These are phyloP conservation scores for Pseudonitzschia multiseries DNA, from an alignment of 108 stramenopile genomes.

Conservation along the genomic window DNA sequence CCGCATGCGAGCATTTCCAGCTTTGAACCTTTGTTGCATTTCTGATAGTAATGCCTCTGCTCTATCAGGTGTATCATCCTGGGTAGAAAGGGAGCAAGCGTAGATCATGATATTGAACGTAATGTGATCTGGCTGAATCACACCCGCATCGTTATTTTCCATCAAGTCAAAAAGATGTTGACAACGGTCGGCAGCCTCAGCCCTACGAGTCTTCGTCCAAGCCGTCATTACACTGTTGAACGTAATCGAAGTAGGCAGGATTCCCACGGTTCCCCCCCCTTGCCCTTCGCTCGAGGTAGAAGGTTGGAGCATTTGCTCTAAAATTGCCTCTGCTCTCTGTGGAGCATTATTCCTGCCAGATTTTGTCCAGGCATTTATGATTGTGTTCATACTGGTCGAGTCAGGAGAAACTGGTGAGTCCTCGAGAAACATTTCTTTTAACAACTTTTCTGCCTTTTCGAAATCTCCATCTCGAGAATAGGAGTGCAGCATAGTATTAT, in stretches of 20 bases:
- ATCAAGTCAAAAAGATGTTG: constrained; percentile 39
- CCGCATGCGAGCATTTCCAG: constrained; percentile 41
- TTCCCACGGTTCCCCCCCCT: neutral
- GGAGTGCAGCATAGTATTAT: constrained; percentile 30
- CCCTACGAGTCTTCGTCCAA: constrained; percentile 53
- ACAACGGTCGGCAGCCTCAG: constrained; percentile 45
- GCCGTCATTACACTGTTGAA: constrained; percentile 66
- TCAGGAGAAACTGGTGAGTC: constrained; percentile 48
- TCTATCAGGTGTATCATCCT: constrained; percentile 38
- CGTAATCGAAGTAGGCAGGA: constrained; percentile 63
- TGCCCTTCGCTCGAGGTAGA: neutral
- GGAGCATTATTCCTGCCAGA: constrained; percentile 23
- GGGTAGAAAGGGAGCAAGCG: constrained; percentile 17
- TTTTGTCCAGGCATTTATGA: constrained; percentile 39
- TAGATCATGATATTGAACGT: constrained; percentile 40
- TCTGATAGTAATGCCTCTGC: constrained; percentile 49
- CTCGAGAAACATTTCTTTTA: constrained; percentile 32
- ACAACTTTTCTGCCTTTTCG: constrained; percentile 24
- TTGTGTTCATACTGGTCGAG: constrained; percentile 35
- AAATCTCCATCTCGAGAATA: constrained; percentile 24
- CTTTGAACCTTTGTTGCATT: constrained; percentile 37
- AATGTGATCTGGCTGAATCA: constrained; percentile 44
- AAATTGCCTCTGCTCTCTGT: constrained; percentile 55
- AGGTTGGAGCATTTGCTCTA: constrained; percentile 37
- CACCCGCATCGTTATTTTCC: neutral